Evolutionary conservation across 768 basidiomycete species (phyloP), one percentile per base, ranked within the genome.

Genomic region (Lactarius trivialis): DNA sequence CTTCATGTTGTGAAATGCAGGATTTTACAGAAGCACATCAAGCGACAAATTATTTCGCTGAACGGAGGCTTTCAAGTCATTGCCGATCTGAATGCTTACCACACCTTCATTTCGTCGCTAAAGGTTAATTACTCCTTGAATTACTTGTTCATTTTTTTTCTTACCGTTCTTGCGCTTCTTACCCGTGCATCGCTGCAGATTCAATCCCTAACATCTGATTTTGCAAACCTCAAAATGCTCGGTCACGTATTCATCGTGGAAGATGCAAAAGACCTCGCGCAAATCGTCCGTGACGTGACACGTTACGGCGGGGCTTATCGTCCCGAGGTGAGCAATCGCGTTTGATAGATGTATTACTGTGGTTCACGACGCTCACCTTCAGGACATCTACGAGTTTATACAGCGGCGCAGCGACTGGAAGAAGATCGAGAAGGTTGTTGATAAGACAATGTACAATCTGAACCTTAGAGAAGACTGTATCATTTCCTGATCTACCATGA

Each of bases 351-450:
- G 48, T 34, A 53, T 28, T 33, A 28, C n/a, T 39, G 14, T 49
- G 21, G 45, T 48, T 56, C 8, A 30, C 51, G 30, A 32, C n/a
- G 24, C 41, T 34, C 60, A 32, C 32, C 26, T 50, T 26, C 26
- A 61, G 84, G 96, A 98, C 71, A 81, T 98, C 55, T 98, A 98
- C 72, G 96, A 98, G 73, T 96, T 98, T 69, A 91, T 98, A 69
- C 92, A 94, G 71, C 79, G 95, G 24, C 81, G 95, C 36, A 89
- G 91, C 7, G 96, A 99, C 72, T 98, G 96, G 96, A 96, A 97
- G 77, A 95, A 91, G 77, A 98, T 98, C 63, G 95, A 98, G 73
- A 96, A 93, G 75, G 86, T 84, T 30, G 97, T 98, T 55, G 92
- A 93, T 76, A 92, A 93, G 77, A 85, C 91, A 54, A 93, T 94